Evolutionary conservation across 2,329 filamentous ascomycete genomes (phyloP), one percentile per base, ranked within the genome.

Genomic region (Stachybotrys chartarum): DNA sequence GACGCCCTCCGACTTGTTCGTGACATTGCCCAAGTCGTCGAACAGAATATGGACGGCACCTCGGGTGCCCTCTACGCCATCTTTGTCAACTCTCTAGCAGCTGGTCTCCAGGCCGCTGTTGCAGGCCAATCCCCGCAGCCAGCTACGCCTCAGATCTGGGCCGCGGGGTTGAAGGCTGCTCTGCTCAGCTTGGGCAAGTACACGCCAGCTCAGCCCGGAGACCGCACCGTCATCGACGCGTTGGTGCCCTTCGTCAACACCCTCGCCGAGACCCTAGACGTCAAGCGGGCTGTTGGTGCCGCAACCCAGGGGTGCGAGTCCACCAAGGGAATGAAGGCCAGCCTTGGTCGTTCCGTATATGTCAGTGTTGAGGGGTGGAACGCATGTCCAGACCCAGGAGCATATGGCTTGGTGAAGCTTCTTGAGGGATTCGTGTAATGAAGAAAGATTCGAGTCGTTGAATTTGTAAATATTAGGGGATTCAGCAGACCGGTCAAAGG

Each of bases 321-420:
- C 6, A 91, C 88, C 30, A 89, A 86, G 70, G 82, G 80, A 30
- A 90, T 91, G 87, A 84, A 85, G 66, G 86, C 88, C 46, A 87
- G 81, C 63, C 70, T 91, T 48, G 88, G 88, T n/a, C 75, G 88
- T 53, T 81, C 84, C 3, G 87, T 90, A 7, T 91, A 91, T 68
- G 84, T 91, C 53, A 86, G 85, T 44, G 81, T 84, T 58, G 80
- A 75, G 72, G 85, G 84, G 44, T 88, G 77, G 76, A 82, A 78
- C 70, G 75, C 86, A 63, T 79, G 90, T n/a, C 86, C 87, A 17
- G 88, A 91, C 73, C 88, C 88, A 3, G 86, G 86, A 31, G 86
- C 86, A 7, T 69, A 71, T 62, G 72, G 72, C 1, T 55, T 91
- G 54, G 80, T 80, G 50, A 80, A 85, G 66, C 84, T 91, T 62